Evolutionary conservation across 495 filamentous ascomycete genomes (phyloP).

Genomic region (Sordaria brevicollis): DNA sequence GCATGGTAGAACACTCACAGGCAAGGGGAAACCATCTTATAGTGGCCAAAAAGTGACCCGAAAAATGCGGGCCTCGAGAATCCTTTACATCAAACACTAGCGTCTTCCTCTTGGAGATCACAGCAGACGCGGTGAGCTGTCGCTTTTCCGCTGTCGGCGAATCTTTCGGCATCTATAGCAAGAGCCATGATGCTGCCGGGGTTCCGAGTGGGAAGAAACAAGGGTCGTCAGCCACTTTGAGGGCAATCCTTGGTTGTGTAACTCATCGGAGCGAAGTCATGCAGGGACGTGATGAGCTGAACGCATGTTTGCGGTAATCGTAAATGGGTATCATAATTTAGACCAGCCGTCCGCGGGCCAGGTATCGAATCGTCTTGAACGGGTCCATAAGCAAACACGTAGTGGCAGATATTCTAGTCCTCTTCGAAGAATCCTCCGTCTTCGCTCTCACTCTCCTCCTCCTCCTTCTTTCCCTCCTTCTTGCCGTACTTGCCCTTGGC

Average conservation of each 20-base stretch:
- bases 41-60: not conserved
- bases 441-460: conserved; percentile 12
- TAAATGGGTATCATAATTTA: conserved; percentile 12
- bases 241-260: not conserved
- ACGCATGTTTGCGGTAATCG: not conserved
- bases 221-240: not conserved
- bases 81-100: not conserved
- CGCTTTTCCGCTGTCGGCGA: not conserved
- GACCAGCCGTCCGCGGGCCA: not conserved
- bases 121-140: not conserved
- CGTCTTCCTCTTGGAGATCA: not conserved
- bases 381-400: not conserved
- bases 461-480: not conserved
- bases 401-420: not conserved
- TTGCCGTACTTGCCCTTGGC: not conserved
- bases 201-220: not conserved
- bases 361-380: not conserved
- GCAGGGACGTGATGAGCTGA: not conserved
- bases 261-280: not conserved
- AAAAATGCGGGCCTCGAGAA: not conserved
- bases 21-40: not conserved
- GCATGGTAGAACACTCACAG: not conserved
- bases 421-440: conserved; percentile 26
- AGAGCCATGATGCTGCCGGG: not conserved
- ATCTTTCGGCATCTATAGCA: not conserved